Percentiles rank a stretch among this genome's conserved stretches.
Conservation (phyloP, 73 alveolate genomes). For the Tetrahymena thermophila region DNA sequence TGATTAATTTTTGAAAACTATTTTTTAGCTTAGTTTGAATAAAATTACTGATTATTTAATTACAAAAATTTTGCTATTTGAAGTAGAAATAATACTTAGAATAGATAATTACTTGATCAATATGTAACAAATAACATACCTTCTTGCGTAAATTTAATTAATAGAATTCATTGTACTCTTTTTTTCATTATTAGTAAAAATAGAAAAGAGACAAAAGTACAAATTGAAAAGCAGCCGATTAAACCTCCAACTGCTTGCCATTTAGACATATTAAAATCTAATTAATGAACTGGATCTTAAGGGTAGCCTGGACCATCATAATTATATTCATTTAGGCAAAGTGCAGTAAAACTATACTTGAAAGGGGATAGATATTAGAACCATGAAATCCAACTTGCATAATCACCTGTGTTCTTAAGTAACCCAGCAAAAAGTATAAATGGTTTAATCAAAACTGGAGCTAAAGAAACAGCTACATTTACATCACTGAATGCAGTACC, state of each 20-base stretch:
- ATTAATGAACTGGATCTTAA: neutral
- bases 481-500: constrained; percentile 40
- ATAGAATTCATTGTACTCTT: neutral
- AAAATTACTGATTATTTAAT: too few species aligned
- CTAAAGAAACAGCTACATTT: constrained; percentile 39
- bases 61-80: too few species aligned
- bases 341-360: constrained; percentile 50
- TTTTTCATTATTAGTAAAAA: neutral
- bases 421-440: constrained; percentile 63
- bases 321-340: constrained; percentile 46
- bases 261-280: neutral
- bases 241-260: neutral
- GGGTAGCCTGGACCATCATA: neutral
- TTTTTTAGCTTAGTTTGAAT: too few species aligned
- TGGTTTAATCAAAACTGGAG: constrained; percentile 54
- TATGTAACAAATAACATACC: too few species aligned
- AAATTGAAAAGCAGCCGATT: neutral
- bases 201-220: neutral
- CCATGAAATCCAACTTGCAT: constrained; percentile 59
- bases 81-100: too few species aligned
- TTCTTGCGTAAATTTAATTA: neutral
- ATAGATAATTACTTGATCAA: too few species aligned
- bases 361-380: constrained; percentile 60
- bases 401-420: constrained; percentile 40
- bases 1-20: too few species aligned